phyloP scores from a whole-genome alignment of 129 eudicot genomes.

The Cynara cardunculus region DNA sequence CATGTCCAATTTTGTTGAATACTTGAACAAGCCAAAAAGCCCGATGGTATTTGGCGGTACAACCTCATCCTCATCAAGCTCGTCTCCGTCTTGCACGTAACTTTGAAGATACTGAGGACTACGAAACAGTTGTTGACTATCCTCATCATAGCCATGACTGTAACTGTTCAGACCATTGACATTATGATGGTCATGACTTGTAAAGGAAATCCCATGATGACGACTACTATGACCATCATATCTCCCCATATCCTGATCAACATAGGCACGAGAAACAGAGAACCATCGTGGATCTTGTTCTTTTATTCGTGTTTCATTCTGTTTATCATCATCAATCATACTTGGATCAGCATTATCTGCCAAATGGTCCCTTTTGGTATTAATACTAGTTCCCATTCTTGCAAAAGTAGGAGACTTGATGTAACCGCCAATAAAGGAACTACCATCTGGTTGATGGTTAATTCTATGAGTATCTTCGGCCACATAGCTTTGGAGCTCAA shows the following conservation, averaged over 20 bases:
- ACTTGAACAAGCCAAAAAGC: constrained; percentile 52
- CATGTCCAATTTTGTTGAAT: constrained; percentile 53
- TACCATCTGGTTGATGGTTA: constrained; percentile 23
- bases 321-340: constrained; percentile 12
- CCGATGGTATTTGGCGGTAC: constrained; percentile 42
- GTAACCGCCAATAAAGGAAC: constrained; percentile 26
- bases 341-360: constrained; percentile 25
- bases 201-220: constrained; percentile 23
- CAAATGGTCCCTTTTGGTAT: constrained; percentile 19
- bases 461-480: constrained; percentile 19
- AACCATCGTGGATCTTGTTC: constrained; percentile 41
- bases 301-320: constrained; percentile 5
- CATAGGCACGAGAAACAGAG: constrained; percentile 52
- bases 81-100: constrained; percentile 29
- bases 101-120: constrained; percentile 30
- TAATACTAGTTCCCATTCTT: constrained; percentile 12
- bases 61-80: constrained; percentile 46
- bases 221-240: constrained; percentile 27
- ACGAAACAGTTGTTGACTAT: background rate
- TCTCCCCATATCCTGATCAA: constrained; percentile 13
- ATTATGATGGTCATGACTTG: constrained; percentile 16
- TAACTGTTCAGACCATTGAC: background rate
- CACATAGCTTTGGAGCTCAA: constrained; percentile 72
- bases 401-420: constrained; percentile 37
- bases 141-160: background rate